Percentiles rank a stretch among this genome's conserved stretches.
Conservation (phyloP, 1,139 yeast species). For the Saccharomyces uvarum region DNA sequence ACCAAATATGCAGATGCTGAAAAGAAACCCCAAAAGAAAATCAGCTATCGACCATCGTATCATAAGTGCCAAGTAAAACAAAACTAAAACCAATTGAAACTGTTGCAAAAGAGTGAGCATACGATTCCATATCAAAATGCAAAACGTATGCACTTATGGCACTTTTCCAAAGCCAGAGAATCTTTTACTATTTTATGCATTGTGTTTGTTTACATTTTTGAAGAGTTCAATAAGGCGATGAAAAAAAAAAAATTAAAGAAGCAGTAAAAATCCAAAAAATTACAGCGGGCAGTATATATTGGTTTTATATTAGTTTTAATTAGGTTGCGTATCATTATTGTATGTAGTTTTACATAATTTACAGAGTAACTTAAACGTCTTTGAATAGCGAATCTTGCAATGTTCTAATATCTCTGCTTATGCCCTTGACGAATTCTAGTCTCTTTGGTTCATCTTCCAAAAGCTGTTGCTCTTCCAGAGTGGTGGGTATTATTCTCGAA, state of each 20-base stretch:
- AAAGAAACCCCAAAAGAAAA: not conserved
- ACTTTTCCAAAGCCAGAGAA: not conserved
- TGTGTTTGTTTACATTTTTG: not conserved
- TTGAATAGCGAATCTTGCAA: constrained; percentile 39
- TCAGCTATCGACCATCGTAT: not conserved
- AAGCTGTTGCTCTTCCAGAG: constrained; percentile 54
- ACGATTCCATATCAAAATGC: not conserved
- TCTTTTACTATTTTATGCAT: not conserved
- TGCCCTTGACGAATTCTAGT: constrained; percentile 39
- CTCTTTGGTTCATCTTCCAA: constrained; percentile 42
- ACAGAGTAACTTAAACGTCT: not conserved
- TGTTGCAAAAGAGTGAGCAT: not conserved
- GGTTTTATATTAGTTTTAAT: not conserved
- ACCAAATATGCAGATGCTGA: not conserved
- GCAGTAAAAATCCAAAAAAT: not conserved
- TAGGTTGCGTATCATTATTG: not conserved
- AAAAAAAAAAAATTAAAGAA: not conserved
- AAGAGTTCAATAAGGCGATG: not conserved
- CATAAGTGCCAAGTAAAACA: not conserved
- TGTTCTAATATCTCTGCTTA: constrained; percentile 50
- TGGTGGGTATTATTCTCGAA: constrained; percentile 57
- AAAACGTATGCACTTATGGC: not conserved
- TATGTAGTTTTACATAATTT: not conserved
- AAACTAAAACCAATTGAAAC: not conserved
- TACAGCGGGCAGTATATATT: not conserved